A percentile compares a stretch with the other conserved stretches of the same genome.
These are phyloP conservation scores for Neurospora sp. DNA, from an alignment of 495 filamentous ascomycete genomes.

Conservation along the genomic window DNA sequence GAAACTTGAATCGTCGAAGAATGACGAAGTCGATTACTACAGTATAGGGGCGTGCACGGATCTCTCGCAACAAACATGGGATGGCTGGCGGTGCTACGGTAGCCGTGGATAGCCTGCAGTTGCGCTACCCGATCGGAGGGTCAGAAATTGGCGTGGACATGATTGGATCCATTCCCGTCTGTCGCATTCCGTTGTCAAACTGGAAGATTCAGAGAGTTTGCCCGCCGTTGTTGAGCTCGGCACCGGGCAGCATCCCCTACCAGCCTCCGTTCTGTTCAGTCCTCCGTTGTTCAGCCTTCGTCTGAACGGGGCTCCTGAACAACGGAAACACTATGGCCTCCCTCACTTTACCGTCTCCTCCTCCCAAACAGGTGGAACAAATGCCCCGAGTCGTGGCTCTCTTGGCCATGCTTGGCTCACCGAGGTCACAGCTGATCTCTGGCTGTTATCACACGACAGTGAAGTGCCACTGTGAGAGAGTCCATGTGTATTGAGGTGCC, in stretches of 20 bases:
- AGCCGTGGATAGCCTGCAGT: not conserved
- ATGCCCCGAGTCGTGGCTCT: not conserved
- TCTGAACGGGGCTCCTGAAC: not conserved
- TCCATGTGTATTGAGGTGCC: not conserved
- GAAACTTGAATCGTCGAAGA: not conserved
- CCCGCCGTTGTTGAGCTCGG: not conserved
- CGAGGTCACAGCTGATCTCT: not conserved
- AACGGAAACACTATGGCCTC: too few relatives aligned
- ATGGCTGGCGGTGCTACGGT: not conserved
- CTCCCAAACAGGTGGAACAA: not conserved
- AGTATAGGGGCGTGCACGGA: not conserved
- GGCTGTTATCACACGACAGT: not conserved
- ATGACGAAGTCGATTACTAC: not conserved
- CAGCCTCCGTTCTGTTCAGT: not conserved
- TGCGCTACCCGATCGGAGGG: not conserved
- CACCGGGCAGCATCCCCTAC: not conserved
- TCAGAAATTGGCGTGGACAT: not conserved
- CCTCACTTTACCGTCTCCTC: not conserved
- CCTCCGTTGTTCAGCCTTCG: not conserved
- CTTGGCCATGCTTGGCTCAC: not conserved
- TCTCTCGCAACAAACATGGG: not conserved
- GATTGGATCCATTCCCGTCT: not conserved
- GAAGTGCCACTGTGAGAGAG: not conserved
- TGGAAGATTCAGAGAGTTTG: not conserved
- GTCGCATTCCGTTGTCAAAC: not conserved